phyloP scores from a whole-genome alignment of 176 grass and related monocot species.

The Melocanna baccifera region DNA sequence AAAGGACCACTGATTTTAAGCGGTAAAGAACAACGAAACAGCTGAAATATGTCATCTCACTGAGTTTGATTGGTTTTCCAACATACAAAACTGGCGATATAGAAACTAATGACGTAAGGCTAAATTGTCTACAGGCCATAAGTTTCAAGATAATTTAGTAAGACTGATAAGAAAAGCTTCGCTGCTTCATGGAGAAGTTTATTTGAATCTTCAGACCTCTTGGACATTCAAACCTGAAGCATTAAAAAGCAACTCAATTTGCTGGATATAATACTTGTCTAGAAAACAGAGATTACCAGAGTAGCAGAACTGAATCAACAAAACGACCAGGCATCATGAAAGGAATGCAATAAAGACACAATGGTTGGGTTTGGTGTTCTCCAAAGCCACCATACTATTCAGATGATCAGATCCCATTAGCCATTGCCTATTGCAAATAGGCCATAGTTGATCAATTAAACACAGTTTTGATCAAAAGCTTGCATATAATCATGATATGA shows the following conservation, averaged over 20 bases:
- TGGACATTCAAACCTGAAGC: conserved; percentile 53
- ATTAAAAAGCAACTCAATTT: not conserved
- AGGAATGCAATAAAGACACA: not conserved
- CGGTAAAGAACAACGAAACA: not conserved
- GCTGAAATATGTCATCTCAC: not conserved
- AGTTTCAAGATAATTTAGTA: not conserved
- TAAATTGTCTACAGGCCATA: conserved; percentile 13
- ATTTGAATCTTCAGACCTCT: conserved; percentile 37
- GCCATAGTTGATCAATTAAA: not conserved
- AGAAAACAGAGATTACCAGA: not conserved
- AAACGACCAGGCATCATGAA: not conserved
- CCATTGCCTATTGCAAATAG: not conserved
- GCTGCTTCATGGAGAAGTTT: not conserved
- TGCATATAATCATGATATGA: not conserved
- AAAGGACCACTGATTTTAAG: not conserved
- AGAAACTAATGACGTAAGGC: not conserved
- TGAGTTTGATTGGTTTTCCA: not conserved
- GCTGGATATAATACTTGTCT: not conserved
- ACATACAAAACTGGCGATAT: not conserved
- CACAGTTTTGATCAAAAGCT: not conserved
- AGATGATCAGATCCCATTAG: not conserved
- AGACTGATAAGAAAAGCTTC: not conserved
- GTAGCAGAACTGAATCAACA: not conserved
- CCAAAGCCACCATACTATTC: not conserved
- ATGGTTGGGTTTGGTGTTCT: not conserved